phyloP scores from a whole-genome alignment of 768 basidiomycete species.

The Tephrocybe rancida region DNA sequence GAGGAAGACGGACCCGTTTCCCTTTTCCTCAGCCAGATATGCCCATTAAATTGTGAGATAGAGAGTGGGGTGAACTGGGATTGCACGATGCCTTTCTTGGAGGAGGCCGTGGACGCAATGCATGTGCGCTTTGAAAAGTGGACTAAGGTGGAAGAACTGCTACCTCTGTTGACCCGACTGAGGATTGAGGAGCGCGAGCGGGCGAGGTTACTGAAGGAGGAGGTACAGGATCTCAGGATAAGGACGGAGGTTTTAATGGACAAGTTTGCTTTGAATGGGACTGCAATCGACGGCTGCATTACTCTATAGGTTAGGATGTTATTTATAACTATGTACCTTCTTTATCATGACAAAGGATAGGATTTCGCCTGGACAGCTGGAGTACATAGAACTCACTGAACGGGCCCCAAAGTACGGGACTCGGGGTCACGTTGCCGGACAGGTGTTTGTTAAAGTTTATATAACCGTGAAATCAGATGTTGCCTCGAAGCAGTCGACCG shows the following conservation, averaged over 20 bases:
- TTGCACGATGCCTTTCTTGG: conserved; percentile 9
- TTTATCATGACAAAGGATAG: too few relatives aligned
- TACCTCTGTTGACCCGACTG: conserved; percentile 52
- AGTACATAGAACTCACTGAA: too few relatives aligned
- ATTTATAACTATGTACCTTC: not conserved
- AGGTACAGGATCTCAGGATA: conserved; percentile 53
- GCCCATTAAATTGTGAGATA: conserved; percentile 43
- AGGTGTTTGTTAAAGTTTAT: not conserved
- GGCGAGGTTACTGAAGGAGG: conserved; percentile 37
- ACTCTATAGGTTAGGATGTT: conserved; percentile 4
- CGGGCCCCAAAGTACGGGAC: too few relatives aligned
- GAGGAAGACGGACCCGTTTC: conserved; percentile 44
- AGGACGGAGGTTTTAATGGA: conserved; percentile 46
- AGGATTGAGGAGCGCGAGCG: conserved; percentile 38
- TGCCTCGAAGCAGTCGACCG: not conserved
- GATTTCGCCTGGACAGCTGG: too few relatives aligned
- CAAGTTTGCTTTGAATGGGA: conserved; percentile 12
- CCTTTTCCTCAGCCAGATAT: conserved; percentile 54
- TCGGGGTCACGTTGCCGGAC: not conserved
- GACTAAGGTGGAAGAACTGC: conserved; percentile 40
- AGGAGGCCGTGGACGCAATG: conserved; percentile 15
- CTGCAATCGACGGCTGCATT: conserved; percentile 8
- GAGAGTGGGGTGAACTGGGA: conserved; percentile 56
- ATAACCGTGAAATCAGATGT: conserved; percentile 7
- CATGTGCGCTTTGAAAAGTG: conserved; percentile 34